phyloP scores from a whole-genome alignment of 2,329 filamentous ascomycete genomes.

The Hymenoscyphus fraxineus region DNA sequence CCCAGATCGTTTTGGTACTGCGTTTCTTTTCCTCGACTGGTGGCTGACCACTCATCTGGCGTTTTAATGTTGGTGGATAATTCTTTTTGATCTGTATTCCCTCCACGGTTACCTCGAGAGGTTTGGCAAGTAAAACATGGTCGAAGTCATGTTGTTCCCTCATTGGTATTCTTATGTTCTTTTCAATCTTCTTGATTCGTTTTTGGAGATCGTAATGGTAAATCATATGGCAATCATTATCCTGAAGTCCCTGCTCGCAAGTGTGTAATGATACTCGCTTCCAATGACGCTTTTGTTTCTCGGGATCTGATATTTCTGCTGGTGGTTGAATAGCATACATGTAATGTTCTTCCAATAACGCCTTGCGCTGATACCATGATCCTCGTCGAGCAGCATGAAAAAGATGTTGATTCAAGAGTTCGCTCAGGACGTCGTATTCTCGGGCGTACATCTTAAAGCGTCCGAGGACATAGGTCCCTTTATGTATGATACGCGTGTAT shows the following conservation, averaged over 20 bases:
- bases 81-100: conserved; percentile 73
- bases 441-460: conserved; percentile 75
- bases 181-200: conserved; percentile 87
- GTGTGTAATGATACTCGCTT: conserved; percentile 71
- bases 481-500: conserved; percentile 90
- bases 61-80: conserved; percentile 34
- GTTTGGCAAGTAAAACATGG: conserved; percentile 73
- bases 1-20: conserved; percentile 77
- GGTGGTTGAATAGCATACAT: conserved; percentile 58
- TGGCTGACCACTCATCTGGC: conserved; percentile 17
- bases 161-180: conserved; percentile 73
- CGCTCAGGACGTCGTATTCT: conserved; percentile 70
- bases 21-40: conserved; percentile 33
- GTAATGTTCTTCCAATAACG: conserved; percentile 91
- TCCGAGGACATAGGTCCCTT: conserved; percentile 73
- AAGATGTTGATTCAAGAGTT: conserved; percentile 74
- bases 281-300: conserved; percentile 77
- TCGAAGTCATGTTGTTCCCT: conserved; percentile 90
- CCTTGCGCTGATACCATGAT: conserved; percentile 93
- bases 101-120: conserved; percentile 69
- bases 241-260: conserved; percentile 82
- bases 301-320: conserved; percentile 36
- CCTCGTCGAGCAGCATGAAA: conserved; percentile 85
- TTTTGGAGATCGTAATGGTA: conserved; percentile 95
- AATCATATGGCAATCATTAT: conserved; percentile 84